Evolutionary conservation across 805 yeast genomes (phyloP).

Genomic region (Wickerhamiella hasegawae): DNA sequence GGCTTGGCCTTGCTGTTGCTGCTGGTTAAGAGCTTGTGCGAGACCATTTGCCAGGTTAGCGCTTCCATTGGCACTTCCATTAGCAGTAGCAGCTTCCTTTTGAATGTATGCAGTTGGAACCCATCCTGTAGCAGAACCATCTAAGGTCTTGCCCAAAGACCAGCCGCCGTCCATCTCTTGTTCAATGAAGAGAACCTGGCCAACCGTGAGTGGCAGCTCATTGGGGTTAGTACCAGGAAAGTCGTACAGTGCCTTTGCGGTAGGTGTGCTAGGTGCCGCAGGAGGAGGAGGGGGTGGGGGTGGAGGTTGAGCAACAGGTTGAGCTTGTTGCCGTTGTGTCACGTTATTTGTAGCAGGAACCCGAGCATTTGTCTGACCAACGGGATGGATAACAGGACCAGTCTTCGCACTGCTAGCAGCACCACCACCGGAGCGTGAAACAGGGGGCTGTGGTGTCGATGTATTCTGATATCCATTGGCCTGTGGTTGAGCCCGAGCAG

Average conservation of each 20-base stretch:
- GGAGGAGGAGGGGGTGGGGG: slow-evolving; percentile 49
- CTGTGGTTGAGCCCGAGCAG: slow-evolving; percentile 6
- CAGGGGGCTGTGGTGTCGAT: neutral
- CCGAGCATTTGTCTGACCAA: neutral
- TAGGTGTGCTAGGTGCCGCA: slow-evolving; percentile 45
- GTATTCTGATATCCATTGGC: neutral
- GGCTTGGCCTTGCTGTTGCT: slow-evolving; percentile 14
- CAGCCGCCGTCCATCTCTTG: slow-evolving; percentile 77
- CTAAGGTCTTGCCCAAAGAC: slow-evolving; percentile 74
- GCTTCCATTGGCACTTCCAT: slow-evolving; percentile 1
- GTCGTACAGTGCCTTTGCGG: slow-evolving; percentile 73
- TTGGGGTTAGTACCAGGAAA: slow-evolving; percentile 80
- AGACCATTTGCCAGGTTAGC: slow-evolving; percentile 12
- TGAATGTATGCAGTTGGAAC: slow-evolving; percentile 86
- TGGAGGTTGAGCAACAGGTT: slow-evolving; percentile 15
- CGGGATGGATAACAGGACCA: neutral
- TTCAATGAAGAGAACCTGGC: slow-evolving; percentile 54
- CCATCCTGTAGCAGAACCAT: slow-evolving; percentile 83
- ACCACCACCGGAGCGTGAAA: too few relatives aligned
- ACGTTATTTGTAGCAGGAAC: neutral
- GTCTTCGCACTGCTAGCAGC: neutral
- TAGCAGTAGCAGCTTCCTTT: slow-evolving; percentile 12
- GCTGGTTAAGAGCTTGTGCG: slow-evolving; percentile 9
- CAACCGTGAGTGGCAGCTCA: slow-evolving; percentile 62
- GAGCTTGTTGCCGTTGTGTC: slow-evolving; percentile 1